Evolutionary conservation across 257 asterid species (phyloP).

Genomic region (Echium plantagineum): DNA sequence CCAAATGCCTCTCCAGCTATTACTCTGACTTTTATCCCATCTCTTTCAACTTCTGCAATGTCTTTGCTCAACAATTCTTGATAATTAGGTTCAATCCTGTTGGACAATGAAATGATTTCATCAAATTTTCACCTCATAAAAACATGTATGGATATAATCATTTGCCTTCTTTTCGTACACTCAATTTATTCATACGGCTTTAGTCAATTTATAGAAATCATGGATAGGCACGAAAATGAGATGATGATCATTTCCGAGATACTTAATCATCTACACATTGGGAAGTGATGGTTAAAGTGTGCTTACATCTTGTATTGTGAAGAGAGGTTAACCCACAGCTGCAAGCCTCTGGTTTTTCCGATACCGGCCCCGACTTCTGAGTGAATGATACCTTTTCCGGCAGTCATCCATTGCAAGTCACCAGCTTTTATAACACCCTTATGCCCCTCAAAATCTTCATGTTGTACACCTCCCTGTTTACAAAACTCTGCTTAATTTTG

Average conservation of each 20-base stretch:
- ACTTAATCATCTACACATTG: neutral
- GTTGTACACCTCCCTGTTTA: slow-evolving; percentile 59
- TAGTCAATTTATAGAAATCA: too few relatives aligned
- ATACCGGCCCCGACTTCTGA: slow-evolving; percentile 84
- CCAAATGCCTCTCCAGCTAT: neutral
- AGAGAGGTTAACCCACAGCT: slow-evolving; percentile 82
- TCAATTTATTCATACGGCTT: too few relatives aligned
- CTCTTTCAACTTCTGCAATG: neutral
- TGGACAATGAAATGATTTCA: neutral
- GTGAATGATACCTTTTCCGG: slow-evolving; percentile 93
- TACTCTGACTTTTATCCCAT: neutral
- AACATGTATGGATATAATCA: too few relatives aligned
- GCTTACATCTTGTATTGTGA: slow-evolving; percentile 63
- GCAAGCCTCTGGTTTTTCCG: slow-evolving; percentile 78
- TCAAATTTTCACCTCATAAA: too few relatives aligned
- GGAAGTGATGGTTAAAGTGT: neutral
- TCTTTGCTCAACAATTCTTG: slow-evolving; percentile 1
- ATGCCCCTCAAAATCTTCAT: slow-evolving; percentile 87
- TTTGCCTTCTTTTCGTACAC: too few relatives aligned
- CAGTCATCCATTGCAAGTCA: slow-evolving; percentile 97
- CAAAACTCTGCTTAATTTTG: slow-evolving; percentile 1
- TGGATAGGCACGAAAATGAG: too few relatives aligned
- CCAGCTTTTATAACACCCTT: slow-evolving; percentile 73
- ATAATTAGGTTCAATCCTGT: slow-evolving; percentile 3
- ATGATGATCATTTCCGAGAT: too few relatives aligned